Base-by-base conservation (phyloP, 148 eudicot genomes). In the Silene conica region DNA sequence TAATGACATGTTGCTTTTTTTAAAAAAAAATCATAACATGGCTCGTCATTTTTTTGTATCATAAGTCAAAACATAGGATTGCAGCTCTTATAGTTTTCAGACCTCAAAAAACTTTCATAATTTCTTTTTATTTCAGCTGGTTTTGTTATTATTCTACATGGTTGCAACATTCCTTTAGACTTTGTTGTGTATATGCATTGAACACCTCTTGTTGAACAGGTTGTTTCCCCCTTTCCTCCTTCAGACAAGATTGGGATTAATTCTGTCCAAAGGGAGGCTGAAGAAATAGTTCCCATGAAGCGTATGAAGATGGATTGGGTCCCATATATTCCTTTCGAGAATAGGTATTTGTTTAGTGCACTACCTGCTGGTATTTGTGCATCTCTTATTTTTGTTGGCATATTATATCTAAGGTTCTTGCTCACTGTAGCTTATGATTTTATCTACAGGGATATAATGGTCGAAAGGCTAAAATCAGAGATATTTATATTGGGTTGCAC, bases 241-340 rank as follows among this genome's bases (percentile, higher is more conserved):
- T 92, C 98, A 18, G 96, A 95, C 74, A 95, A 90, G 84, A 92
- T 95, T 73, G 98, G 98, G 61, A 92, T 95, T 56, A 92, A 88
- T 73, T 95, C 98, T 58, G 96, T 95, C 41, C 98, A 95, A 79
- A 87, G 96, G 83, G 98, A 90, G 86, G 82, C 86, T 48, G 98
- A 95, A 80, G 98, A 95, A 82, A 92, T 95, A 75, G 72, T 95
- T 70, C 92, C 96, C 46, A 95, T 95, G 98, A 92, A 92, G 86
- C 83, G 82, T 59, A 95, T 95, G 98, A 95, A 95, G 84, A 92
- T 95, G 97, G 98, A 89, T 26, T 95, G 98, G 98, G 85, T 95
- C 55, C 98, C 98, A 15, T 95, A 94, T 77, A 85, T 94, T 71
- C 97, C 98, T 2, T 80, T 89, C 73, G 89, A 86, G 63, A 81